phyloP scores from a whole-genome alignment of 352 stramenopile species.

The Blastocystis sp. region DNA sequence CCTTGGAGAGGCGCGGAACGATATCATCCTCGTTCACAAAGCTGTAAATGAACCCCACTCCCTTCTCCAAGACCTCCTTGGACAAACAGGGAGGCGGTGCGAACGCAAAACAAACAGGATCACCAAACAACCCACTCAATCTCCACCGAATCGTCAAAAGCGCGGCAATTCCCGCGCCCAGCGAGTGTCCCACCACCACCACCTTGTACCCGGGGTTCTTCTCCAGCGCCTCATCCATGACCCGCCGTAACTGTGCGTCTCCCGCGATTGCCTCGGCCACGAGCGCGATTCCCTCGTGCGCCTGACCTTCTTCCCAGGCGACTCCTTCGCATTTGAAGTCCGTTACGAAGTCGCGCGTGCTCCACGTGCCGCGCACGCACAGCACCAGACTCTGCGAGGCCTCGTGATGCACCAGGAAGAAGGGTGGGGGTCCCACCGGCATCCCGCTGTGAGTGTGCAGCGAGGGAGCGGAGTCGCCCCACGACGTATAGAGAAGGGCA shows the following conservation, averaged over 20 bases:
- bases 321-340: slow-evolving; percentile 3
- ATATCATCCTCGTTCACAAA: slow-evolving; percentile 56
- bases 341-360: background rate
- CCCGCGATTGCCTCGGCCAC: slow-evolving; percentile 31
- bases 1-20: slow-evolving; percentile 3
- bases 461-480: background rate
- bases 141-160: slow-evolving; percentile 31
- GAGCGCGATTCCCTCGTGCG: slow-evolving; percentile 26
- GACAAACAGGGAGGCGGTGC: slow-evolving; percentile 19
- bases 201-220: background rate
- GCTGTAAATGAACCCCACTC: slow-evolving; percentile 19
- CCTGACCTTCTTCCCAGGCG: slow-evolving; percentile 45
- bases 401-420: slow-evolving; percentile 5
- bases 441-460: background rate
- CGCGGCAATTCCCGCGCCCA: slow-evolving; percentile 45
- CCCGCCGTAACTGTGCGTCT: background rate
- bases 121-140: background rate
- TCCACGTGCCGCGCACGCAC: slow-evolving; percentile 8
- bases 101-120: slow-evolving; percentile 23
- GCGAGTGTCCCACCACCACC: slow-evolving; percentile 36
- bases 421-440: background rate
- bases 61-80: slow-evolving; percentile 37
- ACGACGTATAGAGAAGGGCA: background rate
- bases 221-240: slow-evolving; percentile 16
- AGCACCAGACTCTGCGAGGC: slow-evolving; percentile 20